phyloP scores from a whole-genome alignment of 108 stramenopile genomes.

The Nitzschia sp. region DNA sequence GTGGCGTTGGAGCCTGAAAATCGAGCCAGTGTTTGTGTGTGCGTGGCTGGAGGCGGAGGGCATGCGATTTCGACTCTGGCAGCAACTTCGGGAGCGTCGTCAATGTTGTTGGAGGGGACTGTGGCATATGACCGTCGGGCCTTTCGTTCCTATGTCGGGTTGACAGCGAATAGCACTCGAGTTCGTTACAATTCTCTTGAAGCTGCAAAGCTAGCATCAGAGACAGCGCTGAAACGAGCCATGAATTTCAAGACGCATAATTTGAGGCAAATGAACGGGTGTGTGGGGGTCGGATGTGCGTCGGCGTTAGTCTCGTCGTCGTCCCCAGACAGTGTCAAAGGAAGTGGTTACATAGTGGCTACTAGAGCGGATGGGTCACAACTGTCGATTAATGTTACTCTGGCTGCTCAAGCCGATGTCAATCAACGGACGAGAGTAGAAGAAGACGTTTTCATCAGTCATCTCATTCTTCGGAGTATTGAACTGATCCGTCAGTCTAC shows the following conservation, averaged over 20 bases:
- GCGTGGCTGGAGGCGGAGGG: conserved; percentile 68
- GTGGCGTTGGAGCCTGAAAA: neutral
- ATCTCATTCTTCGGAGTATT: conserved; percentile 29
- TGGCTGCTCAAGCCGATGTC: neutral
- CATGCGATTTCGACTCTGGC: conserved; percentile 62
- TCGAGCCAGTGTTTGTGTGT: conserved; percentile 33
- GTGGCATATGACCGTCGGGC: conserved; percentile 70
- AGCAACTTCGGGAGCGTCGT: conserved; percentile 73
- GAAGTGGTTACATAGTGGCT: conserved; percentile 45
- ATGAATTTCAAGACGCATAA: conserved; percentile 40
- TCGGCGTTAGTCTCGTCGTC: conserved; percentile 52
- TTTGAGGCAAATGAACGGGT: conserved; percentile 28
- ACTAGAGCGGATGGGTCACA: conserved; percentile 49
- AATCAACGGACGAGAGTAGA: conserved; percentile 21
- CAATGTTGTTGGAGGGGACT: conserved; percentile 60
- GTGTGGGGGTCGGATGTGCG: conserved; percentile 69
- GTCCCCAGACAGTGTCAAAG: neutral
- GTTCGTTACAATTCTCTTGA: conserved; percentile 27
- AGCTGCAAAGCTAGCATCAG: conserved; percentile 59
- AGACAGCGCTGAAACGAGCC: conserved; percentile 61
- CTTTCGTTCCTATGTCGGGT: conserved; percentile 56
- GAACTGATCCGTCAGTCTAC: neutral
- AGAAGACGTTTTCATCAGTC: conserved; percentile 44
- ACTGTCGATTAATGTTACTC: conserved; percentile 14
- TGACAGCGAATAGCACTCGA: conserved; percentile 8